Evolutionary conservation across 495 filamentous ascomycete species (phyloP).

Genomic region (Annulohypoxylon bovei): DNA sequence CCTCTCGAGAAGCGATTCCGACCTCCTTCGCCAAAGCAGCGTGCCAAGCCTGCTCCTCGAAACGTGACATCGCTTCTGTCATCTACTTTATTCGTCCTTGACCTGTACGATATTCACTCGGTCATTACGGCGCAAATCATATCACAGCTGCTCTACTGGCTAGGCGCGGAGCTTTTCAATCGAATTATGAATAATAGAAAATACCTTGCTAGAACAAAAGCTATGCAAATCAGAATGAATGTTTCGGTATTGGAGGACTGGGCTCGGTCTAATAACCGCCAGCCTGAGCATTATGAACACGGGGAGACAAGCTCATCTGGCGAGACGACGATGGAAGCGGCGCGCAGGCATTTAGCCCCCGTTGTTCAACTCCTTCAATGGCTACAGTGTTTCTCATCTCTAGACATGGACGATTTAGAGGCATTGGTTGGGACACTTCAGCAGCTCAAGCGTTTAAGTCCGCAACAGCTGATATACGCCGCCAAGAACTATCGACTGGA

Average conservation of each 20-base stretch:
- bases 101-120: constrained; percentile 98
- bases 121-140: constrained; percentile 93
- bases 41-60: constrained; percentile 89
- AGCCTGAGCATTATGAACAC: constrained; percentile 95
- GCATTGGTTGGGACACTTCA: constrained; percentile 85
- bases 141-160: constrained; percentile 95
- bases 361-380: constrained; percentile 96
- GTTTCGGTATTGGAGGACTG: constrained; percentile 95
- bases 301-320: constrained; percentile 88
- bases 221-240: constrained; percentile 99
- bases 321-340: constrained; percentile 83
- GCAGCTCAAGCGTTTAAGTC: constrained; percentile 84
- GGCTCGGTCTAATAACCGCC: constrained; percentile 90
- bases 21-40: constrained; percentile 92
- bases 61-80: constrained; percentile 98
- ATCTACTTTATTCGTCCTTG: constrained; percentile 95
- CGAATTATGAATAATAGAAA: constrained; percentile 95
- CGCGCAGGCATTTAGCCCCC: constrained; percentile 84
- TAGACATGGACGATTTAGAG: constrained; percentile 87
- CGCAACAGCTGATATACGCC: constrained; percentile 90
- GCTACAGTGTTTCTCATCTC: constrained; percentile 95
- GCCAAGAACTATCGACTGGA: constrained; percentile 93
- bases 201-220: constrained; percentile 95
- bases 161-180: constrained; percentile 97
- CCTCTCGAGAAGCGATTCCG: constrained; percentile 91